A percentile compares a stretch with the other conserved stretches of the same genome.
phyloP scores from a whole-genome alignment of 352 stramenopile species.

The Phytopythium litorale region DNA sequence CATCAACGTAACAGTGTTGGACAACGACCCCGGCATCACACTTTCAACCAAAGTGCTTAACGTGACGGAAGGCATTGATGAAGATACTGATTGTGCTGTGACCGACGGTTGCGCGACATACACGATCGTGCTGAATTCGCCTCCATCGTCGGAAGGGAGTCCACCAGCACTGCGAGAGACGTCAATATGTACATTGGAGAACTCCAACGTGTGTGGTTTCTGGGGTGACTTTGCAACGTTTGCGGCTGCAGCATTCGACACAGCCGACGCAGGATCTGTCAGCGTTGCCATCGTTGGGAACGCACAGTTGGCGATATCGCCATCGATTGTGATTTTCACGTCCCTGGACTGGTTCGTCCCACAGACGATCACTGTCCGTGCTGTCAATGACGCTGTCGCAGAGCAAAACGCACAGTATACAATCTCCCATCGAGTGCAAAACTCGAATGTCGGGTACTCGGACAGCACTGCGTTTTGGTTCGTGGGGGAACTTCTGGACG shows the following conservation, averaged over 20 bases:
- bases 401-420: slow-evolving; percentile 27
- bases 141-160: slow-evolving; percentile 22
- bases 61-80: slow-evolving; percentile 23
- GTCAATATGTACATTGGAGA: slow-evolving; percentile 23
- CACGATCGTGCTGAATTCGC: slow-evolving; percentile 62
- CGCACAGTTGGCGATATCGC: slow-evolving; percentile 41
- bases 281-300: slow-evolving; percentile 56
- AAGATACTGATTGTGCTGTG: background rate
- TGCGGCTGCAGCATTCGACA: slow-evolving; percentile 33
- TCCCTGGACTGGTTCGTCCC: slow-evolving; percentile 57
- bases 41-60: slow-evolving; percentile 33
- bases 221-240: slow-evolving; percentile 35
- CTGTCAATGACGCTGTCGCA: slow-evolving; percentile 41
- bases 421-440: slow-evolving; percentile 59
- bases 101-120: slow-evolving; percentile 22
- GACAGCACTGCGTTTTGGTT: slow-evolving; percentile 65
- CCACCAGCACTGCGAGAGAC: slow-evolving; percentile 3
- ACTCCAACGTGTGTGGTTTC: slow-evolving; percentile 44
- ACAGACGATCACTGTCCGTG: slow-evolving; percentile 43
- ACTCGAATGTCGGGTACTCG: slow-evolving; percentile 37
- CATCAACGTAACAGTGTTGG: slow-evolving; percentile 67
- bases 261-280: slow-evolving; percentile 23
- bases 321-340: slow-evolving; percentile 60
- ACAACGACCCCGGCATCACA: slow-evolving; percentile 73
- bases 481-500: slow-evolving; percentile 13